phyloP scores from a whole-genome alignment of 257 asterid species.

The Thymus quinquecostatus region DNA sequence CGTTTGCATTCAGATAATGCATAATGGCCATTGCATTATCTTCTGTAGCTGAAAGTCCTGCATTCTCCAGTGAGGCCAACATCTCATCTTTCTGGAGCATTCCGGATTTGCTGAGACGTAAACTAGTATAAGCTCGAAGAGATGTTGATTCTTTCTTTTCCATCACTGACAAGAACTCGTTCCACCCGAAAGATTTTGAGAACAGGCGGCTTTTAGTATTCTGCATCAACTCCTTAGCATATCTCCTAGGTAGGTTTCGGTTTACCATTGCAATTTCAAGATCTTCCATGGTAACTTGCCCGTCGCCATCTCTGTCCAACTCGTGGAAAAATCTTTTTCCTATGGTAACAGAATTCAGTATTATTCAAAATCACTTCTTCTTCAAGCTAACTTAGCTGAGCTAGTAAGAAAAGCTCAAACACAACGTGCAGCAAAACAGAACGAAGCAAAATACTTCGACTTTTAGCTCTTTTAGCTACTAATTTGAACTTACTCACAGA shows the following conservation, averaged over 20 bases:
- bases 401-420: background rate
- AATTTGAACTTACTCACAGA: background rate
- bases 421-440: background rate
- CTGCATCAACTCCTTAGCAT: constrained; percentile 84
- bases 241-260: constrained; percentile 90
- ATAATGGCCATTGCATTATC: constrained; percentile 97
- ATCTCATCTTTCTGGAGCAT: constrained; percentile 88
- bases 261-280: constrained; percentile 88
- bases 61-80: constrained; percentile 78
- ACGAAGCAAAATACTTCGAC: no score
- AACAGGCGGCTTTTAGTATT: constrained; percentile 82
- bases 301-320: constrained; percentile 98
- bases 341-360: constrained; percentile 27
- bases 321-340: constrained; percentile 91
- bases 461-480: background rate
- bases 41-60: constrained; percentile 98
- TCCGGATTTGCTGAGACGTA: constrained; percentile 91
- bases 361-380: background rate
- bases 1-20: constrained; percentile 90
- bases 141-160: constrained; percentile 97
- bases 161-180: constrained; percentile 86
- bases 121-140: constrained; percentile 93
- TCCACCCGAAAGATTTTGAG: constrained; percentile 94
- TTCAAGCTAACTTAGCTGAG: background rate
- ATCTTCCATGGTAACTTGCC: constrained; percentile 92